Evolutionary conservation across 2,329 filamentous ascomycete genomes (phyloP).

Genomic region (Ophiostoma sp.): DNA sequence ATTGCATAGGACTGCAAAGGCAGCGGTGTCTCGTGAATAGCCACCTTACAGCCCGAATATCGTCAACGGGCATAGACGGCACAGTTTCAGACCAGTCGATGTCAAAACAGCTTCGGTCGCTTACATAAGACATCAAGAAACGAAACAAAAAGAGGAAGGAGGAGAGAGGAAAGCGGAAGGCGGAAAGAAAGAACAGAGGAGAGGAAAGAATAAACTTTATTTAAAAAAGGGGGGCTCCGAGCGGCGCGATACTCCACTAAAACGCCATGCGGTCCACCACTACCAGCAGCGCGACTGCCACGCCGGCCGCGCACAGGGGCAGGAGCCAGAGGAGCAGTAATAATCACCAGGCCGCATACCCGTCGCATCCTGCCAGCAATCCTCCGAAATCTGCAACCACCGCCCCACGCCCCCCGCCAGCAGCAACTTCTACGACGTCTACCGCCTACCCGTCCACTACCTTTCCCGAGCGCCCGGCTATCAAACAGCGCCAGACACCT

Average conservation of each 20-base stretch:
- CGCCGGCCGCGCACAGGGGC: background rate
- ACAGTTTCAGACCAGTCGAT: background rate
- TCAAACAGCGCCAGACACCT: background rate
- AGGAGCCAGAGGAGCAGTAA: background rate
- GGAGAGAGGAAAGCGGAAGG: background rate
- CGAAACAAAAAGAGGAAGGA: background rate
- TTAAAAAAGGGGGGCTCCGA: background rate
- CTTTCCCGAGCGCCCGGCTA: background rate
- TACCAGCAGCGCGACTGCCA: constrained; percentile 5
- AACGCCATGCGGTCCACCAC: constrained; percentile 10
- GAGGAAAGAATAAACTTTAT: background rate
- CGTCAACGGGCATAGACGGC: background rate
- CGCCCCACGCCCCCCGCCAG: background rate
- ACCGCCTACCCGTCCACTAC: background rate
- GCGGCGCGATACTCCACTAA: background rate
- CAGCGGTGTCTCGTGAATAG: background rate
- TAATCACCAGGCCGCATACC: background rate
- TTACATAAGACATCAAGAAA: background rate
- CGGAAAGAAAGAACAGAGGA: background rate
- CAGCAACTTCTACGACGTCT: background rate
- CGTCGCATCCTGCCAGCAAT: background rate
- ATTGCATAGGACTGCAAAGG: background rate
- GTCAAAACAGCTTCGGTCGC: too few species aligned
- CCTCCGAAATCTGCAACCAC: background rate
- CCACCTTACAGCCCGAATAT: background rate